Evolutionary conservation across 1,284 basidiomycete species (phyloP).

Genomic region (Trichosporon ovoides): DNA sequence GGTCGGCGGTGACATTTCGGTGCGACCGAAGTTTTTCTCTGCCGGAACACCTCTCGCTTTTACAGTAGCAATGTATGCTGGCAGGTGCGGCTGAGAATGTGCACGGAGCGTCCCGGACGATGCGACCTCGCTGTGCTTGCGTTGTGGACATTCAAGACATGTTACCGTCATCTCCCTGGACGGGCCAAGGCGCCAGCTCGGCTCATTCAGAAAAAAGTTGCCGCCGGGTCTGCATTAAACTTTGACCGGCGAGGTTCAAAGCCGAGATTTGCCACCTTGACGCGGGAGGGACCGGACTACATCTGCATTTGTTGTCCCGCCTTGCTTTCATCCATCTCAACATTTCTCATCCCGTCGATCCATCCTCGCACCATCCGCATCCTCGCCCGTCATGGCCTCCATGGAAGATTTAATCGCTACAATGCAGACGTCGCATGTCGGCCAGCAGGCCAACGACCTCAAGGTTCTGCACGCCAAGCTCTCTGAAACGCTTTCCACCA

Average conservation of each 20-base stretch:
- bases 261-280: constrained; percentile 6
- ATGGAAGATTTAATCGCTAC: constrained; percentile 8
- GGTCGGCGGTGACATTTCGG: too few species aligned
- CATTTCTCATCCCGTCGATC: not conserved
- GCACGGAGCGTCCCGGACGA: too few species aligned
- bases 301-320: not conserved
- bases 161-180: not conserved
- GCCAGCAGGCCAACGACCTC: constrained; percentile 40
- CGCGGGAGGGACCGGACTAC: constrained; percentile 3
- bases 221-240: not conserved
- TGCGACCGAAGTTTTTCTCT: too few species aligned
- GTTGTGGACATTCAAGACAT: too few species aligned
- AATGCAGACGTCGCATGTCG: constrained; percentile 37
- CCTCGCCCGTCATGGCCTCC: not conserved
- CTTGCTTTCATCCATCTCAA: constrained; percentile 1
- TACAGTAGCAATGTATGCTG: too few species aligned
- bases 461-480: constrained; percentile 38
- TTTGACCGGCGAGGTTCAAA: constrained; percentile 1
- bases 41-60: too few species aligned
- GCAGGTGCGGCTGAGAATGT: too few species aligned
- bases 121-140: too few species aligned
- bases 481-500: constrained; percentile 24
- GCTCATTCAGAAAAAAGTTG: not conserved
- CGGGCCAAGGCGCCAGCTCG: too few species aligned
- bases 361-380: not conserved